A percentile compares a stretch with the other conserved stretches of the same genome.
These are phyloP conservation scores for Ananas comosus DNA, from an alignment of 176 grass and related monocot species.

Conservation along the genomic window DNA sequence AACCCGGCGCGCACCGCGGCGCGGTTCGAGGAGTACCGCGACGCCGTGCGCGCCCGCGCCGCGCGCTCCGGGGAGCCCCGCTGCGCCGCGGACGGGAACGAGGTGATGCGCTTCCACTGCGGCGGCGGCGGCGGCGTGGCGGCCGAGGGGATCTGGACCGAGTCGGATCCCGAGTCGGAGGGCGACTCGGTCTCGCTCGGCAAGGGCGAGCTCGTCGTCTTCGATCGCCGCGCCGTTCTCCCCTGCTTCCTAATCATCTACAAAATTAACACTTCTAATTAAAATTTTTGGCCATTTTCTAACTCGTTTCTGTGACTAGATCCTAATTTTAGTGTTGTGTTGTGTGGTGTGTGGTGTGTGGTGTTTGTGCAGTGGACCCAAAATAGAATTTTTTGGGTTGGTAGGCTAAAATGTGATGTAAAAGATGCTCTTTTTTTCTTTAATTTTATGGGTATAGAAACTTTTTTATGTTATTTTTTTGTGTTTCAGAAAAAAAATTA, in stretches of 20 bases:
- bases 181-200: slow-evolving; percentile 25
- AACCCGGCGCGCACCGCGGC: slow-evolving; percentile 24
- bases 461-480: too few species aligned
- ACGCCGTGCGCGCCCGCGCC: neutral
- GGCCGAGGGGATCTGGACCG: slow-evolving; percentile 8
- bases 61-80: slow-evolving; percentile 15
- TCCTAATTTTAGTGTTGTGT: too few species aligned
- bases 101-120: slow-evolving; percentile 51
- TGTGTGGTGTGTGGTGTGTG: too few species aligned
- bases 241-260: slow-evolving; percentile 19
- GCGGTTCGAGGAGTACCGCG: slow-evolving; percentile 30
- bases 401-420: too few species aligned
- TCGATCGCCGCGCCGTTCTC: neutral
- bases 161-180: neutral
- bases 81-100: slow-evolving; percentile 43
- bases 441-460: too few species aligned
- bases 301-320: too few species aligned
- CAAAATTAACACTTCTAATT: neutral
- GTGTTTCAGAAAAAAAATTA: too few species aligned
- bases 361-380: too few species aligned
- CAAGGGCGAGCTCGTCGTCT: slow-evolving; percentile 29
- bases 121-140: slow-evolving; percentile 25
- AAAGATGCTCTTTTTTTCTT: too few species aligned
- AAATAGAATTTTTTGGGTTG: too few species aligned
- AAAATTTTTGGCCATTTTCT: too few species aligned